These are phyloP conservation scores for Actinidia polygama DNA, from an alignment of 179 eudicot species.

Conservation along the genomic window DNA sequence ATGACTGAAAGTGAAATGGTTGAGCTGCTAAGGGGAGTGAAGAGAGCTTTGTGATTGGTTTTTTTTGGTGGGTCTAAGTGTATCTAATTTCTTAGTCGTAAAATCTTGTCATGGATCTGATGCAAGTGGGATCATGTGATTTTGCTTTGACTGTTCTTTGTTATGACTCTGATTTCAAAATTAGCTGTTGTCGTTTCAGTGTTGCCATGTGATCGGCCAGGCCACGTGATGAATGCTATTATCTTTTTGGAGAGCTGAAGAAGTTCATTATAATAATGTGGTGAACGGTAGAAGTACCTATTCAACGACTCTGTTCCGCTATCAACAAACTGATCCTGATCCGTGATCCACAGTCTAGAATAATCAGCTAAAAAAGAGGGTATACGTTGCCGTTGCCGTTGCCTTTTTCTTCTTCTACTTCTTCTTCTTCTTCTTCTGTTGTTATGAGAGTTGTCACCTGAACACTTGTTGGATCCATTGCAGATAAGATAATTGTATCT, in stretches of 20 bases:
- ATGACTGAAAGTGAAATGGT: slow-evolving; percentile 13
- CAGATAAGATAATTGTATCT: no score
- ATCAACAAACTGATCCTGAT: neutral
- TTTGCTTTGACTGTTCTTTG: slow-evolving; percentile 44
- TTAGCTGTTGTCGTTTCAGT: slow-evolving; percentile 34
- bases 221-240: slow-evolving; percentile 48
- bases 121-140: slow-evolving; percentile 67
- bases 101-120: slow-evolving; percentile 42
- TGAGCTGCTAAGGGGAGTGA: neutral
- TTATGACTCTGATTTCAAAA: slow-evolving; percentile 29
- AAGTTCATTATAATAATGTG: no score
- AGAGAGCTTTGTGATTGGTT: slow-evolving; percentile 3
- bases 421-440: neutral
- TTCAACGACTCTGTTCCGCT: neutral
- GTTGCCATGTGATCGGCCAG: slow-evolving; percentile 60
- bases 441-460: neutral
- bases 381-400: neutral
- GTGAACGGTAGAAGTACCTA: neutral
- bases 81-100: neutral
- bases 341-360: neutral
- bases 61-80: neutral
- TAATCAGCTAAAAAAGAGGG: neutral
- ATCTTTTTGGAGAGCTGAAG: neutral
- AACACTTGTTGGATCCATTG: neutral
- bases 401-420: neutral